Percentiles rank a stretch among this genome's conserved stretches.
Evolutionary conservation across 2,329 filamentous ascomycete genomes (phyloP).

Genomic region (Xylariaceae sp.): DNA sequence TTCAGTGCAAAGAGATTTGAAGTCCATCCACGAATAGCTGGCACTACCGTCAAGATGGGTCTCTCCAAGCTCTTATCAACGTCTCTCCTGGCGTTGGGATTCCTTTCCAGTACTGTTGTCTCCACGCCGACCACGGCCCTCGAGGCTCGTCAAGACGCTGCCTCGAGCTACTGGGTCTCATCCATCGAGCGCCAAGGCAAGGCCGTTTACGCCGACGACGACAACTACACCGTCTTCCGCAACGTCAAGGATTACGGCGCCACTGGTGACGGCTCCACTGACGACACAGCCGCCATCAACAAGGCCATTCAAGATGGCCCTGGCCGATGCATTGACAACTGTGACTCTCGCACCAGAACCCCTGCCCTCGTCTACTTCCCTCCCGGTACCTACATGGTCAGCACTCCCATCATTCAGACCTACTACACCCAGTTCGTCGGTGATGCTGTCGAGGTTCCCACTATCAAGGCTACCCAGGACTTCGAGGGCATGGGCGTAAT

Average conservation of each 20-base stretch:
- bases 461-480: constrained; percentile 65
- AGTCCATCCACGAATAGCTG: constrained; percentile 23
- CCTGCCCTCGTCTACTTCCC: constrained; percentile 92
- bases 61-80: constrained; percentile 25
- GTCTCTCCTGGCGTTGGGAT: constrained; percentile 22
- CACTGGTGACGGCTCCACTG: constrained; percentile 61
- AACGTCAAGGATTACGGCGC: constrained; percentile 76
- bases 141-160: constrained; percentile 22
- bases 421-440: constrained; percentile 95
- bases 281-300: constrained; percentile 90
- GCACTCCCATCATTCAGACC: constrained; percentile 71
- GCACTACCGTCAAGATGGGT: constrained; percentile 28
- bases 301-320: constrained; percentile 67
- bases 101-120: constrained; percentile 16
- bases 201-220: constrained; percentile 55
- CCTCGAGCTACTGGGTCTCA: constrained; percentile 66
- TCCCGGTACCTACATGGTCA: constrained; percentile 78
- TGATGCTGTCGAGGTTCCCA: constrained; percentile 67
- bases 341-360: constrained; percentile 77
- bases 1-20: constrained; percentile 13
- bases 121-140: constrained; percentile 16
- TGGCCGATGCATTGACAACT: constrained; percentile 72
- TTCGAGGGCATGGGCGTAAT: constrained; percentile 87
- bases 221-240: constrained; percentile 66
- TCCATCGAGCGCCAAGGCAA: constrained; percentile 65